Evolutionary conservation across 192 early-diverging fungal species (phyloP), one percentile per base, ranked within the genome.

Genomic region (Coemansia sp.): DNA sequence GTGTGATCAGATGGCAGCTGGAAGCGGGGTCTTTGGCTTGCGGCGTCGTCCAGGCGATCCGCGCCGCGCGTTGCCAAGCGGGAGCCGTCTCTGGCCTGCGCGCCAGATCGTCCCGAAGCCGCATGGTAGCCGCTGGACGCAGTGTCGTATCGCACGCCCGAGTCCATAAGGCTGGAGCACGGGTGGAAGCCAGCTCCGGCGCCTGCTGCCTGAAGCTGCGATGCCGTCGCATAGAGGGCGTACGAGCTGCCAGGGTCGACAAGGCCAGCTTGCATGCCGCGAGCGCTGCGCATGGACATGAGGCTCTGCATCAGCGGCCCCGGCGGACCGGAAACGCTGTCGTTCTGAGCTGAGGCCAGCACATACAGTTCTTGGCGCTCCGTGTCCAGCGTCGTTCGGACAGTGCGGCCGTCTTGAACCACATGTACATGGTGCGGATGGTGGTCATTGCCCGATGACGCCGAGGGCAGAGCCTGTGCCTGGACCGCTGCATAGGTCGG

Each of bases 311-410:
- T 45, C 66, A 58, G 27, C 19, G 58, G 35, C 4, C 36, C 55
- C 7, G 70, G 46, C 3, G 61, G 13, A 9, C 18, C n/a, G 18
- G 66, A 14, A 53, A 60, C 58, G 10, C 27, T 34, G 39, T 78
- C 75, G 70, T 52, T 68, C 61, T 78, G 75, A 4, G 62, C 70
- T 1, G 75, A 64, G 4, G 67, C 69, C 18, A 98, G 77, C 28
- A 96, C 89, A 71, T 92, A 94, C 20, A 98, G 81, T 74, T 98
- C 95, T 14, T 91, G 85, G 25, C 85, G 75, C 25, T 85, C 82
- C 0, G 72, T 39, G 70, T 95, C 92, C 11, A 95, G 87, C 22
- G 93, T 93, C 16, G 92, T 90, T 5, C 91, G 60, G 42, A 78
- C 66, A 0, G 75, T 72, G 36, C 75, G 69, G n/a, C 75, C 75